Evolutionary conservation across 2,329 filamentous ascomycete species (phyloP).

Genomic region (Exophiala bonariae): DNA sequence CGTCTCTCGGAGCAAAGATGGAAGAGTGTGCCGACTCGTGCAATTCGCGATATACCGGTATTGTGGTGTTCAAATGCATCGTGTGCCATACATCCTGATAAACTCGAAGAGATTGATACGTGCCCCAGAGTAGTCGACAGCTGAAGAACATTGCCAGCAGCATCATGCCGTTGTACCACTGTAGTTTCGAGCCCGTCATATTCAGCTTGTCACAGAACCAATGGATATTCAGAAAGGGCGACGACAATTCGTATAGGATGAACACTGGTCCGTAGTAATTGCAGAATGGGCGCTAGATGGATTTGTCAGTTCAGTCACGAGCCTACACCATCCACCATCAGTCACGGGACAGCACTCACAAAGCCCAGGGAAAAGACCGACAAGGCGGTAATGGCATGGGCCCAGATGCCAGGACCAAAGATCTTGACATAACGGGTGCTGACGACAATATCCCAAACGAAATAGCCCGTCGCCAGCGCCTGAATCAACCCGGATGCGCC

Average conservation of each 20-base stretch:
- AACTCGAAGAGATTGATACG: slow-evolving; percentile 58
- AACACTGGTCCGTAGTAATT: slow-evolving; percentile 66
- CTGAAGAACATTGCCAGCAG: slow-evolving; percentile 61
- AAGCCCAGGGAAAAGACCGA: slow-evolving; percentile 64
- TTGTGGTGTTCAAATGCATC: slow-evolving; percentile 44
- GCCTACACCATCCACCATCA: background rate
- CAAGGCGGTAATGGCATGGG: slow-evolving; percentile 62
- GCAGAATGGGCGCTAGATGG: slow-evolving; percentile 59
- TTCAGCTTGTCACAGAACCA: slow-evolving; percentile 70
- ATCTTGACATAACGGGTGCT: slow-evolving; percentile 56
- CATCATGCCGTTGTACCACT: slow-evolving; percentile 64
- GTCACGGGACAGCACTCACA: slow-evolving; percentile 47
- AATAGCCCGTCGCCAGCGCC: slow-evolving; percentile 63
- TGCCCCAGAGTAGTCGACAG: slow-evolving; percentile 64
- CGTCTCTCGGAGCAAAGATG: slow-evolving; percentile 31
- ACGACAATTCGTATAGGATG: slow-evolving; percentile 68
- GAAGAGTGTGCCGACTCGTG: slow-evolving; percentile 10
- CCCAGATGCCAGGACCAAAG: slow-evolving; percentile 62
- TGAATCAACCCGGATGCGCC: slow-evolving; percentile 60
- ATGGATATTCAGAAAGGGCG: slow-evolving; percentile 67
- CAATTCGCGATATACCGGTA: slow-evolving; percentile 32
- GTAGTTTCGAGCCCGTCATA: slow-evolving; percentile 61
- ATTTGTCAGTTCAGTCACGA: slow-evolving; percentile 10
- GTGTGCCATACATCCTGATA: slow-evolving; percentile 61
- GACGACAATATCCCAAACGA: slow-evolving; percentile 63